Evolutionary conservation across 2,329 filamentous ascomycete genomes (phyloP), one percentile per base, ranked within the genome.

Genomic region (Gaeumannomyces sp.): DNA sequence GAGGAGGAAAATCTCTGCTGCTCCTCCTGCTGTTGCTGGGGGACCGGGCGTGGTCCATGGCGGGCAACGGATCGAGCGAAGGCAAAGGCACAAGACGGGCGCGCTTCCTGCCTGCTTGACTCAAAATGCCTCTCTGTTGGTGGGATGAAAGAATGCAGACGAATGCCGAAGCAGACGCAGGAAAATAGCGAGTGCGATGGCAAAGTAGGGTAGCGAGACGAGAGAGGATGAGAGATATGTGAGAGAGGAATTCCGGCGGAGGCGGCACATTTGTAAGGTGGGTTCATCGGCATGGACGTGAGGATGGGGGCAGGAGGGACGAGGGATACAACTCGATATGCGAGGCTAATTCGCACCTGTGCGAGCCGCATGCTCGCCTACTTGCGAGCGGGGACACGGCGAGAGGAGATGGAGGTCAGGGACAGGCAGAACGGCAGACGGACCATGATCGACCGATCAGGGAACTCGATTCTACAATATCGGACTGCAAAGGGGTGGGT

Each of bases 221-320:
- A 53, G 45, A 53, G 45, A 53, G 45, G 45, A 53, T 25, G 45
- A 53, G 45, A 53, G 45, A 53, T 53, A n/a, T n/a, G 45, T 53
- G 45, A 53, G 45, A 53, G 45, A 53, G 45, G 45, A 53, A 53
- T 53, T 53, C 45, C 45, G 45, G 45, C 45, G 45, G 45, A 53
- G 45, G 45, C 45, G 45, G 45, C 45, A 53, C 45, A 53, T 53
- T 53, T 53, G 45, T 53, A 53, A 53, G 45, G 22, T 53, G n/a
- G 19, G 22, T 53, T 25, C 59, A 31, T 25, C 59, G 59, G 59
- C 22, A 60, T 60, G 59, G n/a, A 60, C 10, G 58, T 5, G 22
- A 33, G 28, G 27, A 60, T 33, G 58, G 58, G 58, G 58, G 31
- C 31, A n/a, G n/a, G n/a, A n/a, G n/a, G 27, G 22, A 31, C 28